phyloP scores from a whole-genome alignment of 805 yeast species.

The Priceomyces medius region DNA sequence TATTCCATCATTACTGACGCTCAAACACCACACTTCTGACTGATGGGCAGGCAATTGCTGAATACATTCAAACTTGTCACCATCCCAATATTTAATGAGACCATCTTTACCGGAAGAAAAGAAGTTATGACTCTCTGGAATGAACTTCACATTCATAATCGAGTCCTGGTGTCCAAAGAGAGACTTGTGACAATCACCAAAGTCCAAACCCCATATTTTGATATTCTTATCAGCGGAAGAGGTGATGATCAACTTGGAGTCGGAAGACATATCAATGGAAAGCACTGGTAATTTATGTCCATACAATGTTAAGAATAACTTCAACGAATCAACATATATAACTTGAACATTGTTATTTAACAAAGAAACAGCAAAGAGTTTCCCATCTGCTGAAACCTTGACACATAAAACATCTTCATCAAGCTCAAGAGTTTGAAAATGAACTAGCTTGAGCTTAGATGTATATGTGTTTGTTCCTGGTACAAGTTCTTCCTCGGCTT shows the following conservation, averaged over 20 bases:
- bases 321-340: conserved; percentile 81
- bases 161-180: conserved; percentile 97
- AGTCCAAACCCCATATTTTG: conserved; percentile 97
- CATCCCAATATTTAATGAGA: conserved; percentile 94
- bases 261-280: conserved; percentile 86
- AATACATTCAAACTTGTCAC: conserved; percentile 91
- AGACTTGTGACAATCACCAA: conserved; percentile 98
- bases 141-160: conserved; percentile 81
- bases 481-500: conserved; percentile 61
- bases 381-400: conserved; percentile 75
- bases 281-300: conserved; percentile 97
- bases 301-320: conserved; percentile 82
- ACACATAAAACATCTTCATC: conserved; percentile 83
- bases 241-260: conserved; percentile 82
- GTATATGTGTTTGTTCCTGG: conserved; percentile 62
- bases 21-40: conserved; percentile 89
- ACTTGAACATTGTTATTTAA: conserved; percentile 95
- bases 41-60: conserved; percentile 84
- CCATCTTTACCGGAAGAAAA: conserved; percentile 90
- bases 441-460: conserved; percentile 59
- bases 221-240: conserved; percentile 97
- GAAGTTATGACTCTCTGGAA: conserved; percentile 85
- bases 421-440: conserved; percentile 79
- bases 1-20: conserved; percentile 70
- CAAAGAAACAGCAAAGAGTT: conserved; percentile 75